These are phyloP conservation scores for Trichoderma sp. DNA, from an alignment of 2,329 filamentous ascomycete genomes.

Conservation along the genomic window DNA sequence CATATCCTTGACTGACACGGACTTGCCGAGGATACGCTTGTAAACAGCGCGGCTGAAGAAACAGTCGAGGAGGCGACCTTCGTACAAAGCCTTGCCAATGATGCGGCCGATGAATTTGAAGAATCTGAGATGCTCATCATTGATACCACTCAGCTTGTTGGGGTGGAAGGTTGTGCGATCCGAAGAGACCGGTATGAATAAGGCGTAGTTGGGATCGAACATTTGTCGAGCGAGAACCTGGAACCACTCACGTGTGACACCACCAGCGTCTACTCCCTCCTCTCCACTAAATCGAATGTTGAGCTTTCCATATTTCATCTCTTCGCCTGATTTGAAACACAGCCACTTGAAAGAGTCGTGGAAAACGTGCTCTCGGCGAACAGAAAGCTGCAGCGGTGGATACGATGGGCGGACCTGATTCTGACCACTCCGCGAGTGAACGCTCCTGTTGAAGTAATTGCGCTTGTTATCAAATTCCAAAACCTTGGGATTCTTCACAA, in stretches of 20 bases:
- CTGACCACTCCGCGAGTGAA: constrained; percentile 71
- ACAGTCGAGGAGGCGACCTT: constrained; percentile 92
- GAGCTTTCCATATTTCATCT: constrained; percentile 98
- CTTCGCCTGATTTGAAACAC: constrained; percentile 93
- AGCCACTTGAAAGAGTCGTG: constrained; percentile 97
- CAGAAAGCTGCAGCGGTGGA: constrained; percentile 78
- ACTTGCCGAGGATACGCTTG: constrained; percentile 93
- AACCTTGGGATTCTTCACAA: constrained; percentile 98
- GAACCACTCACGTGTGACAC: constrained; percentile 98
- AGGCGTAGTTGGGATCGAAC: constrained; percentile 97
- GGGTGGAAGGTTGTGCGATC: constrained; percentile 99
- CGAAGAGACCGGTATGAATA: constrained; percentile 95
- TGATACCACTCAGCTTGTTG: constrained; percentile 90
- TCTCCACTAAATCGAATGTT: constrained; percentile 97
- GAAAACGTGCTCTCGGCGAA: constrained; percentile 95
- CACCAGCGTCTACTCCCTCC: constrained; percentile 96
- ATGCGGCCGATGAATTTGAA: constrained; percentile 99
- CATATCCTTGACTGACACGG: constrained; percentile 98
- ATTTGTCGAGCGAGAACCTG: constrained; percentile 95
- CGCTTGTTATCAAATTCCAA: constrained; percentile 99
- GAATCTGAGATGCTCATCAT: constrained; percentile 93
- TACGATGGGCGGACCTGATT: constrained; percentile 71
- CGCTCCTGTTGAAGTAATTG: constrained; percentile 95
- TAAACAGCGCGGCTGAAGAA: constrained; percentile 99
- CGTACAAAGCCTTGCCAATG: constrained; percentile 97